Conservation (phyloP, 257 asterid species). For the Solanum neorickii region DNA sequence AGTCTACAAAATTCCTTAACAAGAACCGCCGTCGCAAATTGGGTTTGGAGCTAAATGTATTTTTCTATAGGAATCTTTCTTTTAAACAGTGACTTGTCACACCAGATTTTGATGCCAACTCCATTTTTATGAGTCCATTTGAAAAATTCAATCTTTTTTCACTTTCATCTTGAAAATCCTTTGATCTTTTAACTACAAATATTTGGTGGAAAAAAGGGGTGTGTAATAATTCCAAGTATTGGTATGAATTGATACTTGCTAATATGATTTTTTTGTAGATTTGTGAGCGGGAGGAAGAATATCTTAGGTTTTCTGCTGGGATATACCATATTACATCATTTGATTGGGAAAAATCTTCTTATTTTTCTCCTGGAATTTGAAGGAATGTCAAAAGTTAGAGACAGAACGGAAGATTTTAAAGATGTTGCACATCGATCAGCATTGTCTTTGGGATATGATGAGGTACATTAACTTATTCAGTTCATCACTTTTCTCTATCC, state of each 20-base stretch:
- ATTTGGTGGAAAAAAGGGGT: neutral
- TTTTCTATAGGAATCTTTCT: neutral
- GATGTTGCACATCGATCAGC: constrained; percentile 79
- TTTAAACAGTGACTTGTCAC: neutral
- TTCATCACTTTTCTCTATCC: neutral
- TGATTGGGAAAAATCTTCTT: neutral
- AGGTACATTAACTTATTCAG: constrained; percentile 32
- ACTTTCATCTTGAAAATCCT: neutral
- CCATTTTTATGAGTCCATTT: neutral
- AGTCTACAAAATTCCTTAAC: neutral
- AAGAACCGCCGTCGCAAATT: neutral
- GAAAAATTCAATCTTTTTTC: neutral
- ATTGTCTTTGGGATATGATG: constrained; percentile 54
- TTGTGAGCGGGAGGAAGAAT: neutral
- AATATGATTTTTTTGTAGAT: neutral
- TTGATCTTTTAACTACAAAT: neutral
- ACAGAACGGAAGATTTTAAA: constrained; percentile 86
- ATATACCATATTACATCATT: neutral
- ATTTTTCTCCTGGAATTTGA: neutral
- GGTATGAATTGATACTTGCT: neutral
- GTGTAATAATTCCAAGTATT: neutral
- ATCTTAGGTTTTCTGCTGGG: neutral
- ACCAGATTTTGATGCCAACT: neutral
- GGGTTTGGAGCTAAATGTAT: neutral
- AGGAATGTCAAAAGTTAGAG: constrained; percentile 68